Base-by-base conservation (phyloP, 2,329 filamentous ascomycete species). In the Arthrobotrys conoides region DNA sequence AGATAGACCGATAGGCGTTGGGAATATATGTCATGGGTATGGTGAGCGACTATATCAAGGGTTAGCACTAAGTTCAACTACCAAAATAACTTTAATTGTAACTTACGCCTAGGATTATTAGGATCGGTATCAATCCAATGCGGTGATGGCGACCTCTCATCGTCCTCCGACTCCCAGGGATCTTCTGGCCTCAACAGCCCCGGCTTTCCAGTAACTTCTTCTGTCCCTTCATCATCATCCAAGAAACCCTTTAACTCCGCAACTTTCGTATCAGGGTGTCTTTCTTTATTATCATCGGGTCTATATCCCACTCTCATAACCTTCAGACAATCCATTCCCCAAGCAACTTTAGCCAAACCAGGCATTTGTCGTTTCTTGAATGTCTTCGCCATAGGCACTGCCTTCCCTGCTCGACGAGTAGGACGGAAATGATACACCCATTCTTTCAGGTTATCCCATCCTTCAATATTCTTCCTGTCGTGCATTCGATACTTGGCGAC, bases 401-500 rank as follows among this genome's bases (percentile, higher is more conserved):
- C 87, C 76, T 86, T 88, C 20, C 86, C 86, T n/a, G 86, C 86
- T 2, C 87, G 83, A 24, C 85, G 83, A 69, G 86, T 85, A 1
- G 87, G 86, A 27, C 84, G 84, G 75, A 86, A 86, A 65, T 86
- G 87, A 44, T 84, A 82, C 2, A 87, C 85, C 86, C 87, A 88
- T 46, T 85, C 84, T 4, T 85, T 86, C 82, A 88, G 88, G 22
- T 68, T 61, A 20, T 84, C 85, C 33, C 86, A 87, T 5, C 87
- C 87, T 0, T 80, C 80, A 5, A 87, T 84, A 66, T 87, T 86
- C 49, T 84, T 84, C 12, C 82, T 81, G 57, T 86, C 84, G 70
- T 87, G 84, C 75, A 89, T 88, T 68, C 88, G 87, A 83, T 87
- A 88, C 80, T 88, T 88, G 30, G 84, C 83, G 38, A 88, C 82